Base-by-base conservation (phyloP, 2,329 filamentous ascomycete genomes). In the Sclerotinia spermophila region DNA sequence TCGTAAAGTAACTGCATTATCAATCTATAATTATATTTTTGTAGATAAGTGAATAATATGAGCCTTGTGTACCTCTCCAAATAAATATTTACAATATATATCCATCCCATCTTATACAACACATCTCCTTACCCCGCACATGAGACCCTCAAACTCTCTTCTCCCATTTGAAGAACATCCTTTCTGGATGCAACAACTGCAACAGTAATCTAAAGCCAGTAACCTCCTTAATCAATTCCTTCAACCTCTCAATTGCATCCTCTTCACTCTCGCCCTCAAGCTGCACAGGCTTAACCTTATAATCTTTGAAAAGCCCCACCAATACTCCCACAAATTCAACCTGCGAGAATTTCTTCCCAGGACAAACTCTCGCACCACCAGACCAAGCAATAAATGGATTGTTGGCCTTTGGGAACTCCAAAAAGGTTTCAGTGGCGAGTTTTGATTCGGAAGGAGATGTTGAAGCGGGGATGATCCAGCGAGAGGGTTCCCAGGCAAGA, bases 311-410 rank as follows among this genome's bases (percentile, higher is more conserved):
- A 1, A 68, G 35, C 1, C 45, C 53, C 17, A 51, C 53, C 8
- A 60, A 45, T 0, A 59, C 66, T 0, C 30, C 66, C 17, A 68
- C 66, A 38, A 60, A 67, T 6, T 68, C 66, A 1, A 68, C 66
- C 15, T 68, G 58, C 8, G 58, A 61, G 35, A 61, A 61, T 3
- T 61, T 61, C 2, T 27, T 30, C 8, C 58, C 38, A 3, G 58
- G 38, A 61, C 38, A 61, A 15, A 61, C 51, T 33, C 64, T 13
- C 7, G 38, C 35, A 24, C n/a, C 48, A 33, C 38, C 48, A 33
- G 64, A 67, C 48, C 64, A 67, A 13, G 48, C 45, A 6, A 67
- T 55, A 11, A 67, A 67, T 5, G 64, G 48, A 30, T 55, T 67
- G 1, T n/a, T 40, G 8, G 33, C 45, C 13, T 67, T 67, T 38